Evolutionary conservation across 2,329 filamentous ascomycete species (phyloP), one percentile per base, ranked within the genome.

Genomic region (Fusarium lateritium): DNA sequence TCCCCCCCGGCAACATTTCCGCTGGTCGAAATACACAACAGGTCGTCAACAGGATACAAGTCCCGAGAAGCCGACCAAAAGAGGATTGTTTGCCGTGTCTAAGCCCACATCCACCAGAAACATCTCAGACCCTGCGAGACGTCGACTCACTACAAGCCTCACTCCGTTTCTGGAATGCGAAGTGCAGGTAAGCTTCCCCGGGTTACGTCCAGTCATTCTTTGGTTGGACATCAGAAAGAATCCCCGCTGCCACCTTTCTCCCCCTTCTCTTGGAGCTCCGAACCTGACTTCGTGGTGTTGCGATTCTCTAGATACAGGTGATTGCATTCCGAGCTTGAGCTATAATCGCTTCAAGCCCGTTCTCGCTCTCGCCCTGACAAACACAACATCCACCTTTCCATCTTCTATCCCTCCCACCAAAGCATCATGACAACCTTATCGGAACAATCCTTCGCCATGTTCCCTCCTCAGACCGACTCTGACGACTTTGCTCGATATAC

Each of bases 401-500:
- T 34, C 46, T 57, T 28, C 39, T 38, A 50, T 40, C 34, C 59
- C 54, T 56, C 26, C 42, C 47, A 49, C 44, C 43, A 66, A 56
- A 49, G 53, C 57, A 76, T 47, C 50, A 78, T 78, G 76, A 67
- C 74, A 58, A 69, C 76, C 55, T 65, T 78, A 69, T 71, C 74
- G 54, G 74, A 77, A 21, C 69, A 76, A 19, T 63, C 67, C 49
- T 77, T 70, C 58, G 65, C 64, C 69, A 73, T 77, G 66, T 77
- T 76, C 60, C 57, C 67, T 65, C 69, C 72, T 55, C 73, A 75
- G 28, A 62, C 65, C 62, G 78, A 80, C 57, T 67, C 73, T 46
- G 77, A 81, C 64, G 81, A 84, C 66, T 83, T 80, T 75, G 75
- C 71, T 44, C 81, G 83, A 61, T 86, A 85, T 75, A 80, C 84